A percentile compares a stretch with the other conserved stretches of the same genome.
phyloP scores from a whole-genome alignment of 192 early-diverging fungal genomes.

The Gamsiella multidivaricata region DNA sequence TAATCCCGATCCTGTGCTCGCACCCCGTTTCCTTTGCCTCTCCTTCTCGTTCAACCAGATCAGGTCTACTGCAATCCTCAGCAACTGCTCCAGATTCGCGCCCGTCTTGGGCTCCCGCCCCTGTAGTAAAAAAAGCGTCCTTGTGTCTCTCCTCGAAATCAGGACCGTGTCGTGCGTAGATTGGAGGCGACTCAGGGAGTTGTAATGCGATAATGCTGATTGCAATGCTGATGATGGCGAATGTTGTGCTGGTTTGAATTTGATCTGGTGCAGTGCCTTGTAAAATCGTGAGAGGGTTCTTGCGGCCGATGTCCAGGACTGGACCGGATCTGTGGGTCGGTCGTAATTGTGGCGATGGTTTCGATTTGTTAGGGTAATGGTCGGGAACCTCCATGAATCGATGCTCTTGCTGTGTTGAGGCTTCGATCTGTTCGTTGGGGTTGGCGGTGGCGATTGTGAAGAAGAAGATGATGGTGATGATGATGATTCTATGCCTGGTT shows the following conservation, averaged over 20 bases:
- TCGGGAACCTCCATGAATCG: conserved; percentile 19
- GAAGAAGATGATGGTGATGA: background rate
- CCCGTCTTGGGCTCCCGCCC: conserved; percentile 24
- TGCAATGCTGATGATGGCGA: background rate
- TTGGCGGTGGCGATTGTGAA: background rate
- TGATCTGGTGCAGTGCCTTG: background rate
- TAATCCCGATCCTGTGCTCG: background rate
- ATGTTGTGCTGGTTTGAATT: background rate
- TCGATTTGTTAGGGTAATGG: too few relatives aligned
- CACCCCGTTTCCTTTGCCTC: background rate
- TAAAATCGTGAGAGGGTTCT: conserved; percentile 30
- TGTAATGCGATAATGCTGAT: conserved; percentile 7
- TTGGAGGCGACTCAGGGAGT: conserved; percentile 26
- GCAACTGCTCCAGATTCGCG: conserved; percentile 24
- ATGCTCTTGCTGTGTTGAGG: background rate
- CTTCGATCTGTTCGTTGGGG: background rate
- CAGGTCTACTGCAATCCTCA: conserved; percentile 30
- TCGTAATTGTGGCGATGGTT: background rate
- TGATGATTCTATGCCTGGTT: background rate
- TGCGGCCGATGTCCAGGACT: conserved; percentile 26
- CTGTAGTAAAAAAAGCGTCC: conserved; percentile 33
- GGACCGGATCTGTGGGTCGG: background rate
- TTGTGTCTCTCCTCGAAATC: conserved; percentile 23
- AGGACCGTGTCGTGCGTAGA: conserved; percentile 14
- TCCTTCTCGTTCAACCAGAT: conserved; percentile 49